These are phyloP conservation scores for Petrea volubilis DNA, from an alignment of 257 asterid genomes.

Conservation along the genomic window DNA sequence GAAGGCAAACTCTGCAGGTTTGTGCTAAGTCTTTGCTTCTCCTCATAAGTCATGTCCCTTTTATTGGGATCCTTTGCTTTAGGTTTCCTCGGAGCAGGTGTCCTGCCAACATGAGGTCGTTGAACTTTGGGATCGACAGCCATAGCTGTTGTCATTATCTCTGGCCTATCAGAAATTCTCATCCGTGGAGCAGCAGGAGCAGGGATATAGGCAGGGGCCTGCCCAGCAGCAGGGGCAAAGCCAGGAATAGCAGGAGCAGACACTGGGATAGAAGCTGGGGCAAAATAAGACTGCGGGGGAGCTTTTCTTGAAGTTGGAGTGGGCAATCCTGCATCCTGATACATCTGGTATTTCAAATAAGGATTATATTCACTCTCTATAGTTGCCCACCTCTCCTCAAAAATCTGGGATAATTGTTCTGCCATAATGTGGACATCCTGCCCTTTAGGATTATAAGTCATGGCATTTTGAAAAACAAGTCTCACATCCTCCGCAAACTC, in stretches of 20 bases:
- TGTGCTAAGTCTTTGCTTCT: slow-evolving; percentile 90
- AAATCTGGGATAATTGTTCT: slow-evolving; percentile 57
- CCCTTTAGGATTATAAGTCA: slow-evolving; percentile 90
- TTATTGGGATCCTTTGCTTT: slow-evolving; percentile 91
- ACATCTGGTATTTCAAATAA: slow-evolving; percentile 57
- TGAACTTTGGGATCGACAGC: slow-evolving; percentile 50
- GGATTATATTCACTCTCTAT: slow-evolving; percentile 69
- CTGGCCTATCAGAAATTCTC: slow-evolving; percentile 51
- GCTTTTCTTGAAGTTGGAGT: slow-evolving; percentile 59
- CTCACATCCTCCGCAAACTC: slow-evolving; percentile 91
- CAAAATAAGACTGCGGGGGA: slow-evolving; percentile 40
- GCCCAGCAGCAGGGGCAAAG: slow-evolving; percentile 4
- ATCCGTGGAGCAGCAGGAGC: slow-evolving; percentile 35
- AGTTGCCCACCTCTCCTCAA: slow-evolving; percentile 81
- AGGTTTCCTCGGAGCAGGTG: slow-evolving; percentile 85
- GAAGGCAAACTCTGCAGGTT: slow-evolving; percentile 84
- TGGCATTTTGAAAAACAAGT: slow-evolving; percentile 86
- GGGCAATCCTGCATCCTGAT: slow-evolving; percentile 62
- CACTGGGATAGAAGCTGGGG: too few relatives aligned
- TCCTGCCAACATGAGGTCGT: slow-evolving; percentile 55
- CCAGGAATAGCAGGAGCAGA: slow-evolving; percentile 26
- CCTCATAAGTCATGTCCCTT: slow-evolving; percentile 94
- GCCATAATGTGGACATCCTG: slow-evolving; percentile 94
- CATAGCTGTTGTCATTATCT: slow-evolving; percentile 39
- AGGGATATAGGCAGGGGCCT: slow-evolving; percentile 27